Base-by-base conservation (phyloP, 192 early-diverging fungal species). In the Oehlia diaphana region DNA sequence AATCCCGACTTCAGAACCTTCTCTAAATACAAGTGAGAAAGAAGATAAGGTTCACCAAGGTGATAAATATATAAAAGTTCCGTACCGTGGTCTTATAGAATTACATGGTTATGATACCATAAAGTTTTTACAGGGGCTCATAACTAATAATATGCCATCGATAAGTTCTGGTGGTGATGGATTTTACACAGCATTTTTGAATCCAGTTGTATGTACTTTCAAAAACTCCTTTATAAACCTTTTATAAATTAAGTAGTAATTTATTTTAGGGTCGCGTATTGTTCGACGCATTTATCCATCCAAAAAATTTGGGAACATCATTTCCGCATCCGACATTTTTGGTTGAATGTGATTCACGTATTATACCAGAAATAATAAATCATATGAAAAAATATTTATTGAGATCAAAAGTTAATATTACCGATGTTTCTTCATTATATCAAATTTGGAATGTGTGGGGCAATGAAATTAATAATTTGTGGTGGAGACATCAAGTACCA, bases 61-160 rank as follows among this genome's bases (percentile, higher is more conserved):
- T 19, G 50, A 69, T 68, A 66, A 78, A 19, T 93, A 86, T 80
- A 87, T 88, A 63, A 86, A 80, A 53, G 78, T 94, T 16, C 83
- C 88, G 4, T 81, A 86, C 16, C 90, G 94, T 13, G 87, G 86
- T 10, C 76, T 95, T 13, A 76, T 95, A 28, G 88, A 91, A 81
- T 83, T 95, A 70, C 68, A 84, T 14, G 97, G 97, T 2, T 31
- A 80, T 31, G 95, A 96, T 76, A 89, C 94, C 3, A 76, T 87
- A 71, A 92, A 93, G 84, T 99, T 96, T 78, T 85, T 99, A 68
- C 96, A 99, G 76, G 96, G 96, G 10, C 86, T 98, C 76, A 92
- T 91, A 74, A 97, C 95, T 44, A 97, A 97, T 86, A 87, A 97
- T 79, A 96, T 97, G 90, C 81, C 86, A 26, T 73, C 62, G 42